Conservation (phyloP, 768 basidiomycete species). For the Pisolithus albus region DNA sequence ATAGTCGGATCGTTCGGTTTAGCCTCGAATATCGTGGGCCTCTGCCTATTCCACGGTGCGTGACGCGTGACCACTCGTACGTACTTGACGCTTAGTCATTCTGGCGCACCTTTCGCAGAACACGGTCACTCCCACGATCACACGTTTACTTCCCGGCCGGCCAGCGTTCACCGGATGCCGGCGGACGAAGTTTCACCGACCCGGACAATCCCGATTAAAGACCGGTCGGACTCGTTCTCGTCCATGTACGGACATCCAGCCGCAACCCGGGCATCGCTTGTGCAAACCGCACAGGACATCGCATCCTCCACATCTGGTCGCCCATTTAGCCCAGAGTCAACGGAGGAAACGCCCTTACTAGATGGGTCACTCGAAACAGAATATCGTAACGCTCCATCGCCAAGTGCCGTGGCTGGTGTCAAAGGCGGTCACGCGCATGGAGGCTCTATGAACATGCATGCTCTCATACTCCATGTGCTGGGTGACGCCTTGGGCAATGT, state of each 20-base stretch:
- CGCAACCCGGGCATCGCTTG: slow-evolving; percentile 64
- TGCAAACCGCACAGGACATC: slow-evolving; percentile 81
- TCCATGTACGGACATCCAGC: slow-evolving; percentile 71
- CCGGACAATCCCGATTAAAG: slow-evolving; percentile 23
- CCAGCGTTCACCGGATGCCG: slow-evolving; percentile 29
- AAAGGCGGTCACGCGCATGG: slow-evolving; percentile 43
- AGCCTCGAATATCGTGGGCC: slow-evolving; percentile 84
- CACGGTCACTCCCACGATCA: slow-evolving; percentile 58
- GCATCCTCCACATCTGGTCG: slow-evolving; percentile 30
- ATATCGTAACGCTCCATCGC: neutral
- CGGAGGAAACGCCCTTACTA: slow-evolving; percentile 45
- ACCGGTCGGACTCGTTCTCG: slow-evolving; percentile 41
- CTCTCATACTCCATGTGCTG: slow-evolving; percentile 86
- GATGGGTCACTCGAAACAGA: slow-evolving; percentile 1
- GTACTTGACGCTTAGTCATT: slow-evolving; percentile 6
- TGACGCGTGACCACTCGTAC: slow-evolving; percentile 13
- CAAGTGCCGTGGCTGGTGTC: slow-evolving; percentile 13
- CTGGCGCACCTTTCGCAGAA: slow-evolving; percentile 33
- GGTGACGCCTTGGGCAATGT: slow-evolving; percentile 98
- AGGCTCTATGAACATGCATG: slow-evolving; percentile 95
- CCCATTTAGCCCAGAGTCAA: slow-evolving; percentile 6
- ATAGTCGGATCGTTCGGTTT: slow-evolving; percentile 86
- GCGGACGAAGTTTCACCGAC: slow-evolving; percentile 24
- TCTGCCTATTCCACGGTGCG: slow-evolving; percentile 93
- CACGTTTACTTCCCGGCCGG: slow-evolving; percentile 32